A percentile compares a stretch with the other conserved stretches of the same genome.
Evolutionary conservation across 768 basidiomycete genomes (phyloP).

Genomic region (Kwoniella pini): DNA sequence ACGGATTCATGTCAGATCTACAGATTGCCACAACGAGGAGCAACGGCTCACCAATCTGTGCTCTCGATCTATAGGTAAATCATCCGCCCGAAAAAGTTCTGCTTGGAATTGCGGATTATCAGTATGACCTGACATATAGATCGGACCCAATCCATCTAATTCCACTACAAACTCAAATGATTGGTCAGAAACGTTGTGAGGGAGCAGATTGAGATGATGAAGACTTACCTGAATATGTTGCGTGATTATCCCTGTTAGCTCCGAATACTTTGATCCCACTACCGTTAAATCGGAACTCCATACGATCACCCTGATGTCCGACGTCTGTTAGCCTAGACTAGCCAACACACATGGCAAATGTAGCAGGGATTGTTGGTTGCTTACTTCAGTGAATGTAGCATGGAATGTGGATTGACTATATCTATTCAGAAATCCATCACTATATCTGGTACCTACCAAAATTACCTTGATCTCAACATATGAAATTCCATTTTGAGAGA

Average conservation of each 20-base stretch:
- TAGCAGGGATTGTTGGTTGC: too few relatives aligned
- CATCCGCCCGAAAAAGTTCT: constrained; percentile 12
- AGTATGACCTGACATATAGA: not conserved
- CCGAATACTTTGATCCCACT: constrained; percentile 30
- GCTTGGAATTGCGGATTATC: constrained; percentile 8
- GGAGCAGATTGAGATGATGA: too few relatives aligned
- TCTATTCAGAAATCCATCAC: not conserved
- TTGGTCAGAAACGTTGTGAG: too few relatives aligned
- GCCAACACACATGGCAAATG: too few relatives aligned
- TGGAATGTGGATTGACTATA: constrained; percentile 12
- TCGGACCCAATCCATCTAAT: not conserved
- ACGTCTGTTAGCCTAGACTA: too few relatives aligned
- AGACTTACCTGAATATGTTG: constrained; percentile 15
- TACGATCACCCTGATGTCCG: constrained; percentile 29
- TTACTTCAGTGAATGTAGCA: constrained; percentile 7
- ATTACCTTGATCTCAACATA: not conserved
- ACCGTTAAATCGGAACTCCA: constrained; percentile 34
- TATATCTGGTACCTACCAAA: constrained; percentile 1
- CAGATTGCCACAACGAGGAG: too few relatives aligned
- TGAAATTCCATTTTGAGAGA: not conserved
- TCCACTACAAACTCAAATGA: not conserved
- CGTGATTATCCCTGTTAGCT: constrained; percentile 31
- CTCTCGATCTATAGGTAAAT: constrained; percentile 14
- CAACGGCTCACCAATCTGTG: constrained; percentile 28
- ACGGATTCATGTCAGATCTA: too few relatives aligned